Evolutionary conservation across 352 stramenopile genomes (phyloP), one percentile per base, ranked within the genome.

Genomic region (Bremia lactucae): DNA sequence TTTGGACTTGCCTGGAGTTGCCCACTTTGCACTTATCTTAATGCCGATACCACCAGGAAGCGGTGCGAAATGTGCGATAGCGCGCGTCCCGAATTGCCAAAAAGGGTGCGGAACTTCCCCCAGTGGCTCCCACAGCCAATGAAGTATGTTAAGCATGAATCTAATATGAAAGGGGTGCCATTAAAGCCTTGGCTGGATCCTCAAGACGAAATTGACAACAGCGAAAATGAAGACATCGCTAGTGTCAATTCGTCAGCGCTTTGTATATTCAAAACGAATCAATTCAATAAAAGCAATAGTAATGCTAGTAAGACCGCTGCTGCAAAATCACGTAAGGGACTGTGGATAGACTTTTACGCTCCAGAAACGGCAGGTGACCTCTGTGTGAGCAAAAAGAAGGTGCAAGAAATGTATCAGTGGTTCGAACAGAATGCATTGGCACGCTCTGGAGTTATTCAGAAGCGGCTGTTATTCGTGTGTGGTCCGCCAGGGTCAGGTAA

Each of bases 351-450:
- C 24, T 33, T 59, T 10, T 64, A 73, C 31, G 36, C 41, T 0
- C 72, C 75, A 0, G 52, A 58, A 14, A 55, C 43, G 2, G 54
- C 82, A 4, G 69, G 82, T n/a, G 67, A 93, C 0, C 50, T 93
- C 2, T 86, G 75, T 39, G 59, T 93, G 14, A 81, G 86, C 47
- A 87, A 84, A 55, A 88, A 87, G 40, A 93, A 93, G 52, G 46
- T 79, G 7, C 61, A 81, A 22, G 74, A 89, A 44, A 62, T 93
- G 0, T 64, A 53, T 8, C 63, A 72, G 6, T 93, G 80, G 80
- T 31, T 93, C 0, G 25, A 46, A 6, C 26, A 25, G 2, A 75
- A 74, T 36, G 45, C 65, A 16, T 35, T 33, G 7, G 36, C 39
- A 62, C 24, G 23, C 4, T 13, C 58, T 8, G 21, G 24, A 24